Evolutionary conservation across 345 rosid genomes (phyloP).

Genomic region (Microcos paniculata): DNA sequence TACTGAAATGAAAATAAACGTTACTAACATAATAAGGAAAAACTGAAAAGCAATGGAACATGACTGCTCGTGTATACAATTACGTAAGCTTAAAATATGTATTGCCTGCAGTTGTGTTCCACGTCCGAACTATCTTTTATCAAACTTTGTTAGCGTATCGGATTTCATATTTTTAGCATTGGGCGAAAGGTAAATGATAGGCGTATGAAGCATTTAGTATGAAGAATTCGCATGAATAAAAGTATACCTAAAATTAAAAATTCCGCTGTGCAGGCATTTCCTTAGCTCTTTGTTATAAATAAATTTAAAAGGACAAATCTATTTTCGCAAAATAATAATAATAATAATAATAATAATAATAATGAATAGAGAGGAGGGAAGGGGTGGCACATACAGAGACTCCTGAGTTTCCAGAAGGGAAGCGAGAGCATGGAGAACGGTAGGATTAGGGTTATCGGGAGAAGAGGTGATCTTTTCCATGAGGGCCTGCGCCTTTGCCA

Average conservation of each 20-base stretch:
- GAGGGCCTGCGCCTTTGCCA: slow-evolving; percentile 66
- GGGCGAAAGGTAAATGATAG: background rate
- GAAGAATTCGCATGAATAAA: background rate
- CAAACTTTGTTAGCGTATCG: background rate
- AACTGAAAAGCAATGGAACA: background rate
- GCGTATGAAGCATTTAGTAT: background rate
- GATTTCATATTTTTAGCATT: background rate
- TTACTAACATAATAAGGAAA: background rate
- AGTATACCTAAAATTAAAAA: background rate
- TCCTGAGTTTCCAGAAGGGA: slow-evolving; percentile 85
- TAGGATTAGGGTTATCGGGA: slow-evolving; percentile 78
- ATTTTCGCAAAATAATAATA: background rate
- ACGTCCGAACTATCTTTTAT: background rate
- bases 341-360: background rate
- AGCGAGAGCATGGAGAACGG: slow-evolving; percentile 73
- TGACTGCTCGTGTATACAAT: background rate
- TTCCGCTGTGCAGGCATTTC: background rate
- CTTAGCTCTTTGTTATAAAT: background rate
- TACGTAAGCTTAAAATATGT: background rate
- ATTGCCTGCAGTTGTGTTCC: background rate
- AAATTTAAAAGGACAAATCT: background rate
- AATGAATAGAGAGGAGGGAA: background rate
- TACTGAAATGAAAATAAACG: background rate
- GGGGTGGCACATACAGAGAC: slow-evolving; percentile 47
- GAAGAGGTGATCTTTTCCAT: slow-evolving; percentile 76